Conservation (phyloP, 768 basidiomycete species). For the Suillus decipiens region DNA sequence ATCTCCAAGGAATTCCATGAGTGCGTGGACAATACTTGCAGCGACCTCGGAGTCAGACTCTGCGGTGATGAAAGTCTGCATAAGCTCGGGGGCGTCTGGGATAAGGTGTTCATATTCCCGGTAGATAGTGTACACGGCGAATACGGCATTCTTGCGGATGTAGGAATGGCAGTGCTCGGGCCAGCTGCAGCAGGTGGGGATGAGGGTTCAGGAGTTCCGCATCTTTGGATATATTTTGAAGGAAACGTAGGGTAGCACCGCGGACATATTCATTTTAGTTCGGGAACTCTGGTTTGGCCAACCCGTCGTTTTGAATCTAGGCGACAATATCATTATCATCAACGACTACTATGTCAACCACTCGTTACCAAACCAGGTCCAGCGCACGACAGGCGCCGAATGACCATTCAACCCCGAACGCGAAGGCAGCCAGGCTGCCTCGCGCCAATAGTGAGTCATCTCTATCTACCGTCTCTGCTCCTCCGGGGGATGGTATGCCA, state of each 20-base stretch:
- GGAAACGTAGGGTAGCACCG: conserved; percentile 29
- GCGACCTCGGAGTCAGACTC: conserved; percentile 75
- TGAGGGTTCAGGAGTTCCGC: conserved; percentile 63
- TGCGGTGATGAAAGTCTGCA: background rate
- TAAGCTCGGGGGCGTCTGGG: conserved; percentile 3
- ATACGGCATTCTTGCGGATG: background rate
- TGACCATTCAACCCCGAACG: too few species aligned
- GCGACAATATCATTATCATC: background rate
- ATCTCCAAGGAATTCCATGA: conserved; percentile 96
- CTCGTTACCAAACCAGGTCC: background rate
- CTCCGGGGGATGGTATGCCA: background rate
- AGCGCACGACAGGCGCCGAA: too few species aligned
- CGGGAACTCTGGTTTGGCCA: background rate
- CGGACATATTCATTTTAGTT: background rate
- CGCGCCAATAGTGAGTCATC: background rate
- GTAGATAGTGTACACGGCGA: background rate
- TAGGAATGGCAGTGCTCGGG: background rate
- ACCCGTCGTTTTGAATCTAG: background rate
- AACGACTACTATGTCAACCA: background rate
- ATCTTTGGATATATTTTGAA: background rate
- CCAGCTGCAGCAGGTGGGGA: background rate
- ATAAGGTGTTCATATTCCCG: background rate
- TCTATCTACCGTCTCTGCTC: background rate
- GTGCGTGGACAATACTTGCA: conserved; percentile 88
- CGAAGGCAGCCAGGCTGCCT: background rate